These are phyloP conservation scores for Phoma sp. DNA, from an alignment of 2,329 filamentous ascomycete species.

Conservation along the genomic window DNA sequence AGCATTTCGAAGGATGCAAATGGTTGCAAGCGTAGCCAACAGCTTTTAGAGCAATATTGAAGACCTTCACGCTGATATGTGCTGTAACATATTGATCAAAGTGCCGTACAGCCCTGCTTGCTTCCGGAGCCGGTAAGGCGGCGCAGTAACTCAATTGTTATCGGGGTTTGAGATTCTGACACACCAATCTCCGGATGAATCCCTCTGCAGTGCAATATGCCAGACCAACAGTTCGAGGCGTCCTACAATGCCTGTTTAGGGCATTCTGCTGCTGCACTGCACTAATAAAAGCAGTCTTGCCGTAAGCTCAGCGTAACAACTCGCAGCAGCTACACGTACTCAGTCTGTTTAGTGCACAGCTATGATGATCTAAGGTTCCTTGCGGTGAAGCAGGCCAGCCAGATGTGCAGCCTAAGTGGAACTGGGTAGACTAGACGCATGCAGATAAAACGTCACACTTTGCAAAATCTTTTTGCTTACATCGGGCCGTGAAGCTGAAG, in stretches of 20 bases:
- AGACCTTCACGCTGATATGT: no score
- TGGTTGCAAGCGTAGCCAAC: no score
- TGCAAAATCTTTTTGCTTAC: slow-evolving; percentile 14
- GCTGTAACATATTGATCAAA: no score
- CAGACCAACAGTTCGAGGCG: slow-evolving; percentile 6
- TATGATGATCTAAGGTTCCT: neutral
- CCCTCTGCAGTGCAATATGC: slow-evolving; percentile 1
- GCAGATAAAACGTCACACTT: slow-evolving; percentile 23
- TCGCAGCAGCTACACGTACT: slow-evolving; percentile 1
- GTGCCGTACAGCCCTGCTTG: neutral
- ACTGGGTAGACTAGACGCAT: slow-evolving; percentile 15
- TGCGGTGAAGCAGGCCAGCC: slow-evolving; percentile 2
- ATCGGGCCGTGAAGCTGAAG: slow-evolving; percentile 16
- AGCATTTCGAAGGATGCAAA: no score
- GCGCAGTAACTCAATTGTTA: slow-evolving; percentile 5
- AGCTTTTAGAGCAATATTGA: no score
- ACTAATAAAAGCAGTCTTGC: neutral
- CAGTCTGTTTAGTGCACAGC: neutral
- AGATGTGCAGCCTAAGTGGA: slow-evolving; percentile 3
- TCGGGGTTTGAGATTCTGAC: slow-evolving; percentile 8
- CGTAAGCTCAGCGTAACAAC: neutral
- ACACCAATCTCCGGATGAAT: slow-evolving; percentile 14
- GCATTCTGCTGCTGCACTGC: slow-evolving; percentile 1
- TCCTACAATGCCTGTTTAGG: slow-evolving; percentile 1
- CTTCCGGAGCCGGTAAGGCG: neutral